phyloP scores from a whole-genome alignment of 139 green algal species.

The Haematococcus sp. region DNA sequence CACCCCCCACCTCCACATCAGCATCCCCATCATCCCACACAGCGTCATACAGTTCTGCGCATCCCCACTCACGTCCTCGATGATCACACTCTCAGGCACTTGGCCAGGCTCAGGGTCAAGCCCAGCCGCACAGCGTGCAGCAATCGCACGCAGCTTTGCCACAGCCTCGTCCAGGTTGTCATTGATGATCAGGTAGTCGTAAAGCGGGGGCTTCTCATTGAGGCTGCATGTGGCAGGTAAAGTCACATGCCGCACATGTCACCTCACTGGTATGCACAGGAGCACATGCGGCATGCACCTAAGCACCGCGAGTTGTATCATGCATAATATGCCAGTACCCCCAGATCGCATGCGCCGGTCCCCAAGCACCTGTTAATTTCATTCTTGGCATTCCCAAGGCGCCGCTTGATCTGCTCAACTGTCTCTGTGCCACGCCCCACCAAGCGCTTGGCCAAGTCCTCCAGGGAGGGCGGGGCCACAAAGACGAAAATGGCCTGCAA shows the following conservation, averaged over 20 bases:
- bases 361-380: constrained; percentile 68
- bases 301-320: not conserved
- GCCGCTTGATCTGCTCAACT: constrained; percentile 65
- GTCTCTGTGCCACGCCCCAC: constrained; percentile 72
- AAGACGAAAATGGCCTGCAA: constrained; percentile 80
- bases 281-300: not conserved
- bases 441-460: constrained; percentile 79
- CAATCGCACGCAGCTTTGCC: constrained; percentile 37
- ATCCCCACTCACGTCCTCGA: constrained; percentile 54
- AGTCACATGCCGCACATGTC: not conserved
- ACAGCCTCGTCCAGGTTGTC: constrained; percentile 61
- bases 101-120: constrained; percentile 46
- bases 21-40: too few relatives aligned
- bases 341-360: not conserved
- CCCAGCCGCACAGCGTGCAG: constrained; percentile 19
- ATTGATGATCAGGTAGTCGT: constrained; percentile 84
- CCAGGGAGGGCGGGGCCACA: constrained; percentile 68
- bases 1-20: too few relatives aligned
- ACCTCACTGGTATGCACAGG: too few relatives aligned
- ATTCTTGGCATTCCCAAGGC: constrained; percentile 59
- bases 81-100: constrained; percentile 50
- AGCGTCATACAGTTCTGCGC: too few relatives aligned
- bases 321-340: not conserved
- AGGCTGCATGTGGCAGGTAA: too few relatives aligned
- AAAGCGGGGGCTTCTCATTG: constrained; percentile 63